phyloP scores from a whole-genome alignment of 805 yeast genomes.

The Candida lessepsii region DNA sequence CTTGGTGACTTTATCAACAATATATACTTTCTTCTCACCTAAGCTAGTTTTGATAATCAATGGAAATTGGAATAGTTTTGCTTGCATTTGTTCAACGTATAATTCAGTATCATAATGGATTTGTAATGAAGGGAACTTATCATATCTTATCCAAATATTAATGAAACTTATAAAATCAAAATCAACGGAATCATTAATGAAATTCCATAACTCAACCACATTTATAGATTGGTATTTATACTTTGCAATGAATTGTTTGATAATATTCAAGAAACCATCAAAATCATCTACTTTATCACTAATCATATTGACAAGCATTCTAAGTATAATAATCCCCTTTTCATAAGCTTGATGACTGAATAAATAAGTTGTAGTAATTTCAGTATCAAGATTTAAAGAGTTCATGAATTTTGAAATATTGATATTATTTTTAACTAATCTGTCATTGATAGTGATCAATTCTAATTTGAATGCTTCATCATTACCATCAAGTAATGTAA shows the following conservation, averaged over 20 bases:
- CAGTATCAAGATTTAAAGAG: constrained; percentile 19
- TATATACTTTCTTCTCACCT: constrained; percentile 13
- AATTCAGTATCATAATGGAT: constrained; percentile 15
- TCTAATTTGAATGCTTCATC: constrained; percentile 12
- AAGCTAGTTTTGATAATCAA: constrained; percentile 38
- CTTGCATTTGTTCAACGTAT: constrained; percentile 46
- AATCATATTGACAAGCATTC: constrained; percentile 46
- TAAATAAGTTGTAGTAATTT: constrained; percentile 37
- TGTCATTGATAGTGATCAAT: constrained; percentile 23
- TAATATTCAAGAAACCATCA: constrained; percentile 11
- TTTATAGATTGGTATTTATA: constrained; percentile 41
- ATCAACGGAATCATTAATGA: constrained; percentile 29
- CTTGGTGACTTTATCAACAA: constrained; percentile 12
- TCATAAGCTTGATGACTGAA: constrained; percentile 54
- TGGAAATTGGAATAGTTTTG: constrained; percentile 63
- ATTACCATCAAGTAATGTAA: constrained; percentile 11
- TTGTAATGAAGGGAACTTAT: constrained; percentile 57
- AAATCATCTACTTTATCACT: constrained; percentile 10
- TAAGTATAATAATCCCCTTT: constrained; percentile 55
- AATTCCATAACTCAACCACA: constrained; percentile 54
- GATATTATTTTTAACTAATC: constrained; percentile 3
- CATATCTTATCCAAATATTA: constrained; percentile 58
- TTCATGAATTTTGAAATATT: constrained; percentile 32
- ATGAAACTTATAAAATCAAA: constrained; percentile 50
- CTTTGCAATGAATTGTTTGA: constrained; percentile 21